A percentile compares a stretch with the other conserved stretches of the same genome.
phyloP scores from a whole-genome alignment of 2,329 filamentous ascomycete species.

The Ascochyta clinopodiicola region DNA sequence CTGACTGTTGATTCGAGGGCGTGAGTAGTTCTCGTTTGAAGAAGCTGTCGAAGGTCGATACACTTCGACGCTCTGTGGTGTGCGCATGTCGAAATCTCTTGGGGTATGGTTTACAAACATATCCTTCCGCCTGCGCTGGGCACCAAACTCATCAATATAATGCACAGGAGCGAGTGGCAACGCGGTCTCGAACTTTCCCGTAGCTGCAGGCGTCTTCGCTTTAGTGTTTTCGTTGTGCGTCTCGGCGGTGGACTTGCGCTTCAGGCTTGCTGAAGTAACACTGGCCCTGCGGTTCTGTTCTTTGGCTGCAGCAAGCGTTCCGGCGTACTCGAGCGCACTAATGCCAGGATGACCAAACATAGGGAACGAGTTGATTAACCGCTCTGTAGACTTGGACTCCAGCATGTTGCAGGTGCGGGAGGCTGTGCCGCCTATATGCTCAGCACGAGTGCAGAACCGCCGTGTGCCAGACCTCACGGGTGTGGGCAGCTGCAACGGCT shows the following conservation, averaged over 20 bases:
- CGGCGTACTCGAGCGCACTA: slow-evolving; percentile 43
- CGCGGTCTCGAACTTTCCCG: slow-evolving; percentile 15
- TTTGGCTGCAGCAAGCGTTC: slow-evolving; percentile 23
- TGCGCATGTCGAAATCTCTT: slow-evolving; percentile 34
- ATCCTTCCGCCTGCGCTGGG: slow-evolving; percentile 34
- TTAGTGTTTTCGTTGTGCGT: slow-evolving; percentile 28
- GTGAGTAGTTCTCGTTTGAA: slow-evolving; percentile 30
- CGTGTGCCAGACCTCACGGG: slow-evolving; percentile 17
- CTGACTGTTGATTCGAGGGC: slow-evolving; percentile 25
- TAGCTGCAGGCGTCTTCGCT: slow-evolving; percentile 20
- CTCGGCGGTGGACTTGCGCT: slow-evolving; percentile 27
- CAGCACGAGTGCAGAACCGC: slow-evolving; percentile 10
- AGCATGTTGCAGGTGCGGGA: slow-evolving; percentile 23
- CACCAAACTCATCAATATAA: slow-evolving; percentile 30
- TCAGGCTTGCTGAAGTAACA: slow-evolving; percentile 26
- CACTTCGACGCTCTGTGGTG: slow-evolving; percentile 24
- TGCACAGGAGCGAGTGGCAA: slow-evolving; percentile 21
- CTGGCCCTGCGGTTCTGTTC: slow-evolving; percentile 24
- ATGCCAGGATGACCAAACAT: slow-evolving; percentile 46
- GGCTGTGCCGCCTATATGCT: slow-evolving; percentile 22
- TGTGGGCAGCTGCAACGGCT: slow-evolving; percentile 16
- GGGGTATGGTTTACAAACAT: slow-evolving; percentile 47
- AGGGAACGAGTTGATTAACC: slow-evolving; percentile 31
- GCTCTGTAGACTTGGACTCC: slow-evolving; percentile 28
- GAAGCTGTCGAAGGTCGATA: slow-evolving; percentile 25